Evolutionary conservation across 495 filamentous ascomycete species (phyloP), one percentile per base, ranked within the genome.

Genomic region (Aspergillus sclerotioniger): DNA sequence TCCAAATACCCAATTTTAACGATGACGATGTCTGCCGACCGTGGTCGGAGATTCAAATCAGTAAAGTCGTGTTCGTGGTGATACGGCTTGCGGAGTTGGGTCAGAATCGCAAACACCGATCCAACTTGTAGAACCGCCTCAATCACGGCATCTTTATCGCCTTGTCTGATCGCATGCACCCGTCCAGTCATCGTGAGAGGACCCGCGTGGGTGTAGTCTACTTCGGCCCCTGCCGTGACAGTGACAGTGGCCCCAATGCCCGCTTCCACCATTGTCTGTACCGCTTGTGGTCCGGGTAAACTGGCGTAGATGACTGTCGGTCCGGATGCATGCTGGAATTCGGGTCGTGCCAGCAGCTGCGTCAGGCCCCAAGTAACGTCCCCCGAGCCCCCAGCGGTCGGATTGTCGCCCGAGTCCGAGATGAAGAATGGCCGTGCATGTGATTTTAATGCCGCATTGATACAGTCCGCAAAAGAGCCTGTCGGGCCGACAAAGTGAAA

Each of bases 1-100:
- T 85, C 81, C 10, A 85, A 61, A 57, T 84, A 85, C 17, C 82
- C 81, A 50, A 85, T 85, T 67, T 85, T 85, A 6, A 84, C 80
- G 16, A 85, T 74, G 12, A 85, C 80, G 15, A 85, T 76, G 56
- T 81, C 78, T 9, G 76, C 70, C 4, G 67, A 60, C 1, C 80
- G 76, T 10, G 81, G 80, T 1, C 57, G 29, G 0, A 85, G 71
- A 54, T 79, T 54, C 3, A 84, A 71, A 17, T 76, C 74, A 0
- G 72, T 80, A 55, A 84, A 85, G 54, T 85, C 82, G 31, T 64
- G 67, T 56, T 85, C 81, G 32, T 76, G 73, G 48, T 85, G 82
- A 56, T 83, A 84, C 6, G 82, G 82, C 58, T 84, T 85, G 31
- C 82, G 80, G 12, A 81, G 67, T 57, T 81, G 71, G 0, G 81